Evolutionary conservation across 2,329 filamentous ascomycete genomes (phyloP).

Genomic region (Cytospora piceicola): DNA sequence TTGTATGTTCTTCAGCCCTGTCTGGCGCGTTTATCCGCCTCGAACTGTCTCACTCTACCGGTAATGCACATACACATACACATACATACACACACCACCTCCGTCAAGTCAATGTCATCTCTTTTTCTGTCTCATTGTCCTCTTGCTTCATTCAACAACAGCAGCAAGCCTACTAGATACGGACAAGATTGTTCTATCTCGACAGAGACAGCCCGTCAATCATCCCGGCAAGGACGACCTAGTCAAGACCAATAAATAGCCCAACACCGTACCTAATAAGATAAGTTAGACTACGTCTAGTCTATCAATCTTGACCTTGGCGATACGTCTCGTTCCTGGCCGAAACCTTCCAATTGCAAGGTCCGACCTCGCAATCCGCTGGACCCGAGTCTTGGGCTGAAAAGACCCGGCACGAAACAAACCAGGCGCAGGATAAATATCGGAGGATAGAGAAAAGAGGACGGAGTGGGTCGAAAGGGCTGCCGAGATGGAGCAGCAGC

Average conservation of each 20-base stretch:
- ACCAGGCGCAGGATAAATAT: not conserved
- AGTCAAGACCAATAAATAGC: slow-evolving; percentile 11
- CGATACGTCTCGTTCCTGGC: slow-evolving; percentile 18
- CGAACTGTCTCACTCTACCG: slow-evolving; percentile 7
- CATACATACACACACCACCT: not conserved
- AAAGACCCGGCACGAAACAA: not conserved
- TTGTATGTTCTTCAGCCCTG: slow-evolving; percentile 12
- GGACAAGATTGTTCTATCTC: not conserved
- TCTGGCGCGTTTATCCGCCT: slow-evolving; percentile 2
- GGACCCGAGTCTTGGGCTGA: slow-evolving; percentile 13
- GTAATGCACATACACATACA: no score
- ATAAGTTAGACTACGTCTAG: not conserved
- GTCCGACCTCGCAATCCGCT: slow-evolving; percentile 21
- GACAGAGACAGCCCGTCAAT: slow-evolving; percentile 12
- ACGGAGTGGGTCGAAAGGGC: slow-evolving; percentile 11
- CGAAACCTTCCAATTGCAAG: slow-evolving; percentile 18
- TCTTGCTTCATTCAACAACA: not conserved
- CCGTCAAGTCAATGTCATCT: not conserved
- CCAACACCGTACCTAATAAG: not conserved
- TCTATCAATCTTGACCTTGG: not conserved
- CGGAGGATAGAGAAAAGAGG: slow-evolving; percentile 9
- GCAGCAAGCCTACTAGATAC: not conserved
- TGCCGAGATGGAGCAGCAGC: slow-evolving; percentile 22
- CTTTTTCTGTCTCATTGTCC: not conserved
- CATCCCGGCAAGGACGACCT: slow-evolving; percentile 24